Percentiles rank a stretch among this genome's conserved stretches.
phyloP scores from a whole-genome alignment of 768 basidiomycete species.

The Amanita exitialis region DNA sequence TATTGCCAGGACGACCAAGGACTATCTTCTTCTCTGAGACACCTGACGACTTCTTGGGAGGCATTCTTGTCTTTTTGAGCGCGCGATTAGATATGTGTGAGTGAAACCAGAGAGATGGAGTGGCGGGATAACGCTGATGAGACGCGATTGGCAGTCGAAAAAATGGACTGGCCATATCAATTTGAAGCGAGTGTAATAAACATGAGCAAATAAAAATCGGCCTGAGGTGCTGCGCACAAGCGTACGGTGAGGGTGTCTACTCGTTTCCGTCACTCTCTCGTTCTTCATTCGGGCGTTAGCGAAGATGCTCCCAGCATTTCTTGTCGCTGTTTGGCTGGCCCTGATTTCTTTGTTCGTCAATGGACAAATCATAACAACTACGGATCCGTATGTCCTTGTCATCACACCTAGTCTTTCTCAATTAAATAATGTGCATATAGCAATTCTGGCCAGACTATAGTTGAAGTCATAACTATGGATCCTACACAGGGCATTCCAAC shows the following conservation, averaged over 20 bases:
- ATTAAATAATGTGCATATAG: conserved; percentile 12
- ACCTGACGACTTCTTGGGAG: conserved; percentile 72
- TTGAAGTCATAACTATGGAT: conserved; percentile 36
- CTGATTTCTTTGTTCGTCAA: conserved; percentile 14
- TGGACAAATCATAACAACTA: conserved; percentile 39
- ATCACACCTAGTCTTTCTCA: not conserved
- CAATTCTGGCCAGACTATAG: conserved; percentile 35
- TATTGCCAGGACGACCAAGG: conserved; percentile 90
- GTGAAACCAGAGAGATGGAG: conserved; percentile 6
- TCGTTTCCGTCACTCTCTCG: not conserved
- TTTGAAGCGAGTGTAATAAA: not conserved
- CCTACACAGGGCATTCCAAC: conserved; percentile 22
- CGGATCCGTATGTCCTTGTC: conserved; percentile 31
- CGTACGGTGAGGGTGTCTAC: too few relatives aligned
- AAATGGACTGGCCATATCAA: not conserved
- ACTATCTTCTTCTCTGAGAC: conserved; percentile 74
- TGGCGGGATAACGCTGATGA: conserved; percentile 6
- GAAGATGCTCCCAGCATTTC: not conserved
- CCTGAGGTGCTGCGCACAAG: too few relatives aligned
- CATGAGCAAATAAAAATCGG: not conserved
- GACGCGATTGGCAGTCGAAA: conserved; percentile 8
- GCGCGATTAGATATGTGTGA: conserved; percentile 19
- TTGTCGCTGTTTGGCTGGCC: conserved; percentile 7
- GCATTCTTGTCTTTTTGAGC: conserved; percentile 64
- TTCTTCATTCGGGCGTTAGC: not conserved